These are phyloP conservation scores for Fusarium sp. DNA, from an alignment of 2,329 filamentous ascomycete species.

Conservation along the genomic window DNA sequence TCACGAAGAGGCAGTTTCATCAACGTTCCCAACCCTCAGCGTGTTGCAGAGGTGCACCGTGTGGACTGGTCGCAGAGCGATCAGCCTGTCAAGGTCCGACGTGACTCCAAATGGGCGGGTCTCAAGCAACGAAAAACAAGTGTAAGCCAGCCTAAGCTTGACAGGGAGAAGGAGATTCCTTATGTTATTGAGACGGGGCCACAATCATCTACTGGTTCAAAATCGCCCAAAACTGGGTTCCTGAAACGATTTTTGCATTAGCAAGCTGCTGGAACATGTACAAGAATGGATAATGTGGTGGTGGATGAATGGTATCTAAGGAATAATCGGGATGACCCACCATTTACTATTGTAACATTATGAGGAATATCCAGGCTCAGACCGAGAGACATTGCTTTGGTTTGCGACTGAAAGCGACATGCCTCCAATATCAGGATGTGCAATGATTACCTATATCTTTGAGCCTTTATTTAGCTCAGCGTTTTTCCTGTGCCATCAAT, in stretches of 20 bases:
- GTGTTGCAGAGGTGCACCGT: slow-evolving; percentile 49
- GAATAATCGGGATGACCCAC: slow-evolving; percentile 28
- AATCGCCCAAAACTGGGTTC: slow-evolving; percentile 51
- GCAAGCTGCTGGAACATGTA: slow-evolving; percentile 5
- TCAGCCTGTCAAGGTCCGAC: slow-evolving; percentile 51
- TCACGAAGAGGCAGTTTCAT: slow-evolving; percentile 35
- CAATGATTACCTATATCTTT: neutral
- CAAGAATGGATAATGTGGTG: neutral
- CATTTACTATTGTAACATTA: slow-evolving; percentile 27
- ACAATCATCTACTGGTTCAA: slow-evolving; percentile 38
- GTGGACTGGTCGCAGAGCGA: slow-evolving; percentile 70
- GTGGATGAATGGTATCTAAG: slow-evolving; percentile 1
- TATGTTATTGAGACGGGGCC: slow-evolving; percentile 7
- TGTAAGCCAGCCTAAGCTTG: slow-evolving; percentile 43
- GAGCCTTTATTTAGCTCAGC: slow-evolving; percentile 27
- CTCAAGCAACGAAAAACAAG: slow-evolving; percentile 55
- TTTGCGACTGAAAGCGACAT: neutral
- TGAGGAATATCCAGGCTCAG: slow-evolving; percentile 23
- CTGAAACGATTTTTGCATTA: slow-evolving; percentile 57
- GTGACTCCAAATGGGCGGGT: slow-evolving; percentile 59
- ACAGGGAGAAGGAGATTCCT: slow-evolving; percentile 32
- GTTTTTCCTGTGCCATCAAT: slow-evolving; percentile 57
- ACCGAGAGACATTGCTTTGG: slow-evolving; percentile 15
- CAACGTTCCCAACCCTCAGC: slow-evolving; percentile 30
- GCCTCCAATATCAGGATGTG: neutral